Evolutionary conservation across 1,284 basidiomycete species (phyloP), one percentile per base, ranked within the genome.

Genomic region (Mycena citricolor): DNA sequence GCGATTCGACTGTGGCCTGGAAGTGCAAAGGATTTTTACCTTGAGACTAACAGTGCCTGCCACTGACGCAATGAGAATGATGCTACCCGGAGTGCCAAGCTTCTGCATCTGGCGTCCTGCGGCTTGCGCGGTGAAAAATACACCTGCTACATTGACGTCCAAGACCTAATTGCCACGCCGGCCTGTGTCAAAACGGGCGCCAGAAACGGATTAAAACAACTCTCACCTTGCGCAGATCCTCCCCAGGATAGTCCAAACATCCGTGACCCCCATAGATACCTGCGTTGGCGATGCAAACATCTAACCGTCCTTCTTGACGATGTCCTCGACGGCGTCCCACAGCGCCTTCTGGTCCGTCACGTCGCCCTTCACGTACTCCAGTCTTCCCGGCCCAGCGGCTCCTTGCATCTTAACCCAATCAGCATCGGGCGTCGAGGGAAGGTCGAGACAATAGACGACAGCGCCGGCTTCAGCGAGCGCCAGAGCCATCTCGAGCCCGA

Each of bases 61-160:
- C 83, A 92, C 90, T 43, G 84, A 89, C 12, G 81, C 90, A 36
- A 86, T 83, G 53, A 90, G 61, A 51, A 90, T 77, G 54, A 93
- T 89, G 54, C 85, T 89, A 2, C 86, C 90, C 13, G 71, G 70
- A 5, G 69, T 76, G 4, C 77, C 74, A 39, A 80, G 77, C n/a
- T 77, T 74, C n/a, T 61, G 70, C 85, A 87, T 90, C 63, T 85
- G 77, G 43, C 79, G 68, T 4, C 84, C 87, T 5, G 81, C 86
- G 1, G 84, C 86, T 59, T 89, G 85, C 4, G 84, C 84, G 7
- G 86, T 83, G 57, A 81, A 81, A 42, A 90, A 65, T n/a, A 81
- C 84, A 3, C 88, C 89, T 29, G 75, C 78, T 31, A 82, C 74
- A 61, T 92, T 91, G 38, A 90, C 74, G 38, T 80, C 75, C 54